A percentile compares a stretch with the other conserved stretches of the same genome.
These are phyloP conservation scores for Pseudevernia furfuracea DNA, from an alignment of 495 filamentous ascomycete species.

Conservation along the genomic window DNA sequence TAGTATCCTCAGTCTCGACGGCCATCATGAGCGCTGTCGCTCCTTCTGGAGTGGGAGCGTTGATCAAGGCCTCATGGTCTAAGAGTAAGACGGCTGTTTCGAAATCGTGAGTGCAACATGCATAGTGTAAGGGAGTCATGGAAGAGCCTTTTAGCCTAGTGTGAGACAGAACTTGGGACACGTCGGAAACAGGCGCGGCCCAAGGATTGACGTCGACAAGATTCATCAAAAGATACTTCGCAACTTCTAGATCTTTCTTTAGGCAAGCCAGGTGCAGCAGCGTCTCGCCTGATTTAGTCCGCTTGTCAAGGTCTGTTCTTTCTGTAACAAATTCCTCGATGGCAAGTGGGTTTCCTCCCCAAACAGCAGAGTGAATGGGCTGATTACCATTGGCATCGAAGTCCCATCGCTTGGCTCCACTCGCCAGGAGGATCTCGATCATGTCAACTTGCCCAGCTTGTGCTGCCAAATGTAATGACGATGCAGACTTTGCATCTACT, in stretches of 20 bases:
- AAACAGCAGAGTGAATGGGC: conserved; percentile 19
- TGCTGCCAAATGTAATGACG: conserved; percentile 20
- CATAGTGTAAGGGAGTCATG: conserved; percentile 21
- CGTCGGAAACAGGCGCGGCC: conserved; percentile 5
- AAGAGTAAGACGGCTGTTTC: conserved; percentile 18
- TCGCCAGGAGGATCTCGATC: conserved; percentile 10
- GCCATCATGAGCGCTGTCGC: conserved; percentile 24
- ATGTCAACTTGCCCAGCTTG: conserved; percentile 7
- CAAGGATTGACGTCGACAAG: conserved; percentile 21
- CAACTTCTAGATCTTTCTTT: conserved; percentile 12
- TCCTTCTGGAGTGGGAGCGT: conserved; percentile 20
- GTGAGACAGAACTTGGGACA: background rate
- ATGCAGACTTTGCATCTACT: conserved; percentile 10
- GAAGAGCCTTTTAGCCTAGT: conserved; percentile 6
- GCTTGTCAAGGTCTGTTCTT: conserved; percentile 12
- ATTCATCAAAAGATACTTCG: conserved; percentile 15
- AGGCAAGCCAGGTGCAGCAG: conserved; percentile 20
- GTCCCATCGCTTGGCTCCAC: conserved; percentile 9
- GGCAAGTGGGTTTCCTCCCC: conserved; percentile 1
- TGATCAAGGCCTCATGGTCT: conserved; percentile 17
- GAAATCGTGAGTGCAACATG: conserved; percentile 15
- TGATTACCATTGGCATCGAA: conserved; percentile 13
- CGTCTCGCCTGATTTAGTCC: conserved; percentile 17
- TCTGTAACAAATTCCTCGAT: conserved; percentile 14
- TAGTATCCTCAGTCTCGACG: conserved; percentile 20